These are phyloP conservation scores for Ajuga chamaepitys DNA, from an alignment of 257 asterid species.

Conservation along the genomic window DNA sequence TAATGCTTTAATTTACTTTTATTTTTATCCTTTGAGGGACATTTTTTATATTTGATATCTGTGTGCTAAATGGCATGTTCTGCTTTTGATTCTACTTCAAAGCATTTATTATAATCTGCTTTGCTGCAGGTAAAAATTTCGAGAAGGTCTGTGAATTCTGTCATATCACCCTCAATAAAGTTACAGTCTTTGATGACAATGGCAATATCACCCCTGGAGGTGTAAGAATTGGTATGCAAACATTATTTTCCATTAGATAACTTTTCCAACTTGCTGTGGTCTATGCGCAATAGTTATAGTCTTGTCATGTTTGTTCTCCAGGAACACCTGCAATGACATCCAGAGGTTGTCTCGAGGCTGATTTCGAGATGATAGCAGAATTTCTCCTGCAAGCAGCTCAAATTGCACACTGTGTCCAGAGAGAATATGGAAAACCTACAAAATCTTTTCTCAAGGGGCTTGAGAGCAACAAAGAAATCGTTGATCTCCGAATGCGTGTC, in stretches of 20 bases:
- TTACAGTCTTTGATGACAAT: conserved; percentile 63
- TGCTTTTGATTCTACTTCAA: neutral
- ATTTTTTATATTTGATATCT: neutral
- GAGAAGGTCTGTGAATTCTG: conserved; percentile 85
- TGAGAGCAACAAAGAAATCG: conserved; percentile 59
- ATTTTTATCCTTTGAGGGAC: too few relatives aligned
- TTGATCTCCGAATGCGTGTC: conserved; percentile 48
- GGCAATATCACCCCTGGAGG: conserved; percentile 75
- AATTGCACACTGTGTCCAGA: conserved; percentile 51
- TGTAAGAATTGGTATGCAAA: conserved; percentile 65
- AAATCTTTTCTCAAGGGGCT: conserved; percentile 59
- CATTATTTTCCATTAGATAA: too few relatives aligned
- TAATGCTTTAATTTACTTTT: too few relatives aligned
- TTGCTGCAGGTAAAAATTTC: conserved; percentile 51
- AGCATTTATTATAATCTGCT: neutral
- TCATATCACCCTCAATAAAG: conserved; percentile 73
- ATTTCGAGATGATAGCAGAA: conserved; percentile 68
- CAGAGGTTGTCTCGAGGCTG: conserved; percentile 73
- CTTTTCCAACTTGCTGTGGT: neutral
- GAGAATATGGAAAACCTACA: conserved; percentile 60
- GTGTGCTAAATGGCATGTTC: neutral
- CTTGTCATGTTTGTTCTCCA: conserved; percentile 16
- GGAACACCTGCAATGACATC: conserved; percentile 94
- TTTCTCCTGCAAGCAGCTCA: conserved; percentile 68
- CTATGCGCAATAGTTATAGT: neutral